Base-by-base conservation (phyloP, 768 basidiomycete species). In the Lactifluus echinatus region DNA sequence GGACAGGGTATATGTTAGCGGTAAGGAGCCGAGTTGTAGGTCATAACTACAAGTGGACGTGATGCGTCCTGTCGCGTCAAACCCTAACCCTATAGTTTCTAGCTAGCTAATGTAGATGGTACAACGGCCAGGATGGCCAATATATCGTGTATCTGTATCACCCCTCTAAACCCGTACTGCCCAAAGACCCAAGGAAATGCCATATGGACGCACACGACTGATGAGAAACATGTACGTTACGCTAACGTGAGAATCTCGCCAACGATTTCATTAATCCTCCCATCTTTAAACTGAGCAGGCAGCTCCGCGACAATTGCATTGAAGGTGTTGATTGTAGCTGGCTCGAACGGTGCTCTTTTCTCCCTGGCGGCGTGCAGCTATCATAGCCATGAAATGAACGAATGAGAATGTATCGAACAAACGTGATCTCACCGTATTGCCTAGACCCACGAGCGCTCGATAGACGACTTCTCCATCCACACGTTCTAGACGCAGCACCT, bases 391-490 rank as follows among this genome's bases (percentile, higher is more conserved):
- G 28, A 52, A 21, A 14, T 42, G 28, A 52, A 21, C 33, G 42
- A 43, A n/a, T n/a, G n/a, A n/a, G n/a, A n/a, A n/a, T n/a, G n/a
- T n/a, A n/a, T n/a, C n/a, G n/a, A n/a, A n/a, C n/a, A n/a, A n/a
- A n/a, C n/a, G n/a, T n/a, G n/a, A n/a, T 68, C 80, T 64, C 61
- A 89, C 89, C 31, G 80, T 67, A 67, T 91, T 89, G 23, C 89
- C 89, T 11, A 91, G 73, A 5, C 80, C 88, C 28, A 88, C 86
- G 11, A 84, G 71, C 8, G 80, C 75, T 34, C 89, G 82, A 67
- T 90, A 90, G 24, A 75, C 76, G 3, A 85, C 79, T 64, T 91
- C 89, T 10, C 82, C 72, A 55, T 91, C 89, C 34, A 65, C 81
- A 78, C 53, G 74, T 72, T 70, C 66, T 11, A 71, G 68, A 43